Conservation (phyloP, 352 stramenopile species). For the Phytophthora meadii region DNA sequence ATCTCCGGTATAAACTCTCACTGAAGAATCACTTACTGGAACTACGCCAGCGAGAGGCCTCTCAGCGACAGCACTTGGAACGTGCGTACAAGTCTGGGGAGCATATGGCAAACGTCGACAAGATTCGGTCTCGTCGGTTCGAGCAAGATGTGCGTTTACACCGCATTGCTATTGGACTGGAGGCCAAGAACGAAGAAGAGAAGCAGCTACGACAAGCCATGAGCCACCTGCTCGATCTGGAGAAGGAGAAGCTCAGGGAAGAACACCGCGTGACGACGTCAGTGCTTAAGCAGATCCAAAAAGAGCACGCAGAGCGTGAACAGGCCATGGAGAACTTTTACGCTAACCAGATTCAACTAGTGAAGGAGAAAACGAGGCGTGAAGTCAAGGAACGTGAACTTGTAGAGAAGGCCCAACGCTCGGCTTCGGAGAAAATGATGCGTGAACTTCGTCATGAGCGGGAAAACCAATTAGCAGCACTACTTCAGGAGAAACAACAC, state of each 20-base stretch:
- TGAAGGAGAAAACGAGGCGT: conserved; percentile 66
- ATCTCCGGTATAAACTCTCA: conserved; percentile 73
- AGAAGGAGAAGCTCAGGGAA: conserved; percentile 74
- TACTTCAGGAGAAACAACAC: conserved; percentile 69
- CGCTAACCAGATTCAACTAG: conserved; percentile 69
- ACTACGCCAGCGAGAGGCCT: conserved; percentile 65
- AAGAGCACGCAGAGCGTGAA: conserved; percentile 65
- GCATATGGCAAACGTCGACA: conserved; percentile 72
- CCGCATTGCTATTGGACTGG: conserved; percentile 64
- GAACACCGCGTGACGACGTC: conserved; percentile 59
- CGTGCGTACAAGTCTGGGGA: conserved; percentile 66
- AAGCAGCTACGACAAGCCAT: conserved; percentile 74
- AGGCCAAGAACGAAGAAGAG: conserved; percentile 71
- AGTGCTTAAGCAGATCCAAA: conserved; percentile 65
- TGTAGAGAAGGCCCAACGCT: conserved; percentile 72
- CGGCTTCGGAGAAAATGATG: conserved; percentile 72
- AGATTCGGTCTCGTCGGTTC: conserved; percentile 70
- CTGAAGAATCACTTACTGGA: conserved; percentile 75
- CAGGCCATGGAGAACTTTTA: conserved; percentile 76
- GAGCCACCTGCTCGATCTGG: conserved; percentile 63
- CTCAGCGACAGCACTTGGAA: conserved; percentile 67
- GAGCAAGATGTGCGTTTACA: conserved; percentile 75
- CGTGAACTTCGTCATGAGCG: conserved; percentile 68
- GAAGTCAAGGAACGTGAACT: conserved; percentile 68
- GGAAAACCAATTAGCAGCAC: conserved; percentile 55